Evolutionary conservation across 495 filamentous ascomycete genomes (phyloP).

Genomic region (Hypoxylon fragiforme): DNA sequence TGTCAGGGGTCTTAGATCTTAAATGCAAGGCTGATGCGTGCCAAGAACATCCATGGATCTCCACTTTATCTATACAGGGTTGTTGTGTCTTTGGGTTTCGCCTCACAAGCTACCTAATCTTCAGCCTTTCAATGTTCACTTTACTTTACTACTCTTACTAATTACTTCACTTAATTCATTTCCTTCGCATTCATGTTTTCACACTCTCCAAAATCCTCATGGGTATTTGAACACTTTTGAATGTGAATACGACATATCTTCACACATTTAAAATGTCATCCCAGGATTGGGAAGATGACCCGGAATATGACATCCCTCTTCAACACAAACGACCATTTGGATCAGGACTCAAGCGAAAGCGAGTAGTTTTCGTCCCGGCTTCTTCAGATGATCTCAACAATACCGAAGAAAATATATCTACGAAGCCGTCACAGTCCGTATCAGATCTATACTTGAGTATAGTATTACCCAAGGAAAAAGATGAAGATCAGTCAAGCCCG

Average conservation of each 20-base stretch:
- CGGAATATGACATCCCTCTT: conserved; percentile 65
- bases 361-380: conserved; percentile 80
- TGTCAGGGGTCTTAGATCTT: conserved; percentile 19
- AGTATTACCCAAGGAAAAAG: conserved; percentile 57
- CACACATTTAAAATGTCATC: conserved; percentile 11
- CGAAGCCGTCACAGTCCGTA: conserved; percentile 49
- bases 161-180: conserved; percentile 3
- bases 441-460: conserved; percentile 72
- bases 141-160: conserved; percentile 2
- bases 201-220: too few relatives aligned
- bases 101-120: conserved; percentile 16
- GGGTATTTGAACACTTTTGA: too few relatives aligned
- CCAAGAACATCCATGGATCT: background rate
- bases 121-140: too few relatives aligned
- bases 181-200: too few relatives aligned
- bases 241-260: background rate
- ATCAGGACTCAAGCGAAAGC: conserved; percentile 73
- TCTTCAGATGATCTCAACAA: conserved; percentile 53
- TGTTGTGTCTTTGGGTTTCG: conserved; percentile 17
- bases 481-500: conserved; percentile 26
- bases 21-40: conserved; percentile 25
- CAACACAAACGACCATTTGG: conserved; percentile 78
- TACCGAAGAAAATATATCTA: conserved; percentile 36
- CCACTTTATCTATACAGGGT: conserved; percentile 1
- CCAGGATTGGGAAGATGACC: conserved; percentile 31